Conservation (phyloP, 495 filamentous ascomycete genomes). For the Pyrenopolyporus hunteri region DNA sequence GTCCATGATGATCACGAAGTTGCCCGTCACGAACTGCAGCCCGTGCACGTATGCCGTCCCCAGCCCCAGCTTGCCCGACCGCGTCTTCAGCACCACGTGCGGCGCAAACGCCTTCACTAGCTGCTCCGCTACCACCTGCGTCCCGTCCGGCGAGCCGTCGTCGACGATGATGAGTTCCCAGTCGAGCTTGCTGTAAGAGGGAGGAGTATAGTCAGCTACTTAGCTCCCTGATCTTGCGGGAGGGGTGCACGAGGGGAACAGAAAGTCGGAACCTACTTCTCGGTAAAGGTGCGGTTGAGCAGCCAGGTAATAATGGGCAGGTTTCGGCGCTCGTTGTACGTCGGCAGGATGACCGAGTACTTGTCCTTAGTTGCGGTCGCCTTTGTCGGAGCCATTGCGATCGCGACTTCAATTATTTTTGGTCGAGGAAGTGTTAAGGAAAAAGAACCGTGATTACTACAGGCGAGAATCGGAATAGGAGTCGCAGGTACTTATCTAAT, state of each 20-base stretch:
- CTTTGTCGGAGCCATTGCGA: constrained; percentile 47
- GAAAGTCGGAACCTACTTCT: constrained; percentile 62
- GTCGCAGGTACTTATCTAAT: constrained; percentile 3
- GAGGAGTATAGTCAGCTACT: constrained; percentile 14
- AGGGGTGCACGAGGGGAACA: neutral
- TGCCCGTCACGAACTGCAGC: constrained; percentile 82
- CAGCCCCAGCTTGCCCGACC: constrained; percentile 91
- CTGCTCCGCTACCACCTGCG: constrained; percentile 85
- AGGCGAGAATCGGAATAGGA: constrained; percentile 12
- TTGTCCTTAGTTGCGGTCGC: constrained; percentile 62
- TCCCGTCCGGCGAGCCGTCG: constrained; percentile 96
- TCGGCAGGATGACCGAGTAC: constrained; percentile 96
- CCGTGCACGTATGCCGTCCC: constrained; percentile 98
- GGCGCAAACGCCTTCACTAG: constrained; percentile 81
- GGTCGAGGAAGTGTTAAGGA: neutral
- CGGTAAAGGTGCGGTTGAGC: constrained; percentile 85
- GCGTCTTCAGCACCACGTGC: constrained; percentile 82
- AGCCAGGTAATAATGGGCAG: constrained; percentile 95
- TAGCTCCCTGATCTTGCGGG: constrained; percentile 2
- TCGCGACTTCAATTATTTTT: neutral
- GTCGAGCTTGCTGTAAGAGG: constrained; percentile 73
- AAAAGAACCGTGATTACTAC: constrained; percentile 5
- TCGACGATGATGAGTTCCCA: constrained; percentile 98
- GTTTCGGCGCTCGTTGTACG: constrained; percentile 97
- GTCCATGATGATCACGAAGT: constrained; percentile 99